Evolutionary conservation across 2,329 filamentous ascomycete genomes (phyloP).

Genomic region (Colletotrichum sp.): DNA sequence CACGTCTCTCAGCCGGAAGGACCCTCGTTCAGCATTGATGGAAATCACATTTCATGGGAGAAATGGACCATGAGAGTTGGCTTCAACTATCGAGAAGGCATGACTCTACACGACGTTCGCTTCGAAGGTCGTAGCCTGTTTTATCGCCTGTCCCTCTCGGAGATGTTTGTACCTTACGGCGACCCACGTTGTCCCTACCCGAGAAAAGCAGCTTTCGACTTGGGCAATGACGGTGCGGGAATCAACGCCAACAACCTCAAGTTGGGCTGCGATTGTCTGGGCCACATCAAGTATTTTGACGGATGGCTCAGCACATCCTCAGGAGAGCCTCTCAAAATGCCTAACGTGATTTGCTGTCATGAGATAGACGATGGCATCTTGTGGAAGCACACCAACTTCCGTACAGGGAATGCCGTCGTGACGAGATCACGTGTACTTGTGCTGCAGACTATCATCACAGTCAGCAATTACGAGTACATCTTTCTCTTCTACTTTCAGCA

Average conservation of each 20-base stretch:
- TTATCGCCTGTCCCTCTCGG: slow-evolving; percentile 69
- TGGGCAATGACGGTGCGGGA: slow-evolving; percentile 71
- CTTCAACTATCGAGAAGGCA: slow-evolving; percentile 74
- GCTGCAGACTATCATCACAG: slow-evolving; percentile 68
- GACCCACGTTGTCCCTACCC: slow-evolving; percentile 69
- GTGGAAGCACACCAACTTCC: slow-evolving; percentile 70
- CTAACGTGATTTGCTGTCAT: slow-evolving; percentile 41
- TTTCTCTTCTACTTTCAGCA: slow-evolving; percentile 55
- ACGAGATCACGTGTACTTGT: slow-evolving; percentile 64
- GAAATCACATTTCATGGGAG: slow-evolving; percentile 59
- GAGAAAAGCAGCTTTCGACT: slow-evolving; percentile 73
- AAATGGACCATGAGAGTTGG: slow-evolving; percentile 73
- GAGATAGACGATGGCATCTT: slow-evolving; percentile 60
- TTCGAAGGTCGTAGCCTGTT: slow-evolving; percentile 72
- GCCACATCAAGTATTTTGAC: slow-evolving; percentile 57
- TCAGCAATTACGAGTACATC: slow-evolving; percentile 69
- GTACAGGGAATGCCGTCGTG: slow-evolving; percentile 63
- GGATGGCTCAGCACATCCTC: slow-evolving; percentile 34
- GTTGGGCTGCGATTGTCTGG: slow-evolving; percentile 73
- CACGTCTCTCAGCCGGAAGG: slow-evolving; percentile 41
- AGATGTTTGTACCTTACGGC: slow-evolving; percentile 75
- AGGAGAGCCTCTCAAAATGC: slow-evolving; percentile 34
- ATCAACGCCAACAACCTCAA: slow-evolving; percentile 69
- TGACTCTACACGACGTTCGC: slow-evolving; percentile 70
- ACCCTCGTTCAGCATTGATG: slow-evolving; percentile 46